phyloP scores from a whole-genome alignment of 2,329 filamentous ascomycete genomes.

The Incumbomyces lentus region DNA sequence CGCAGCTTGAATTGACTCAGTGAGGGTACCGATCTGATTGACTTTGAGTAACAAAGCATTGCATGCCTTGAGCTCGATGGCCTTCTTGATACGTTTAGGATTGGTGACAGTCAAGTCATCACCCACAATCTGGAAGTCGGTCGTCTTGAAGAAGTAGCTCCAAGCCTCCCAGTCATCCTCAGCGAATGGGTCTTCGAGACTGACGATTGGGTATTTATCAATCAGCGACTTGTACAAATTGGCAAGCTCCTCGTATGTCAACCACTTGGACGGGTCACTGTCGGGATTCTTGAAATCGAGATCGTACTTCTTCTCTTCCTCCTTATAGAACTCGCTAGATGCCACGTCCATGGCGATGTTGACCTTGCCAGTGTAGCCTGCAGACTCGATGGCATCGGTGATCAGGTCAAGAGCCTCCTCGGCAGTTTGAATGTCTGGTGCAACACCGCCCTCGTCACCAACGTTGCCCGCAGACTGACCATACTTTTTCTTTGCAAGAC shows the following conservation, averaged over 20 bases:
- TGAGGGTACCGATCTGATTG: slow-evolving; percentile 99
- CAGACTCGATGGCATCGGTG: slow-evolving; percentile 82
- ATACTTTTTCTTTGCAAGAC: slow-evolving; percentile 97
- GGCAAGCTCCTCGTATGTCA: slow-evolving; percentile 96
- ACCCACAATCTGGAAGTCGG: slow-evolving; percentile 93
- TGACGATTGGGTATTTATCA: slow-evolving; percentile 96
- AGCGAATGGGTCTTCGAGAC: slow-evolving; percentile 97
- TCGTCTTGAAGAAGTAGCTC: slow-evolving; percentile 99
- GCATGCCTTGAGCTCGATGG: slow-evolving; percentile 97
- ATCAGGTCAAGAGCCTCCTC: slow-evolving; percentile 97
- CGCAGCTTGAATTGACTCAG: slow-evolving; percentile 96
- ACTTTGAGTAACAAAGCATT: slow-evolving; percentile 98
- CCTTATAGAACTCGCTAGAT: slow-evolving; percentile 99
- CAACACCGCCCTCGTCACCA: slow-evolving; percentile 98
- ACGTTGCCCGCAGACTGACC: slow-evolving; percentile 98
- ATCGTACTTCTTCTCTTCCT: slow-evolving; percentile 97
- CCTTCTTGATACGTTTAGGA: slow-evolving; percentile 98
- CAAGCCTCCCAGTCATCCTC: slow-evolving; percentile 99
- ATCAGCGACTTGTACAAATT: slow-evolving; percentile 77
- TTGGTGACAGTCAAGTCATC: slow-evolving; percentile 99
- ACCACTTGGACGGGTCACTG: slow-evolving; percentile 80
- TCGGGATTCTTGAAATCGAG: slow-evolving; percentile 99
- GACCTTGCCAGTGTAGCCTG: slow-evolving; percentile 90
- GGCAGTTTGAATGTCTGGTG: slow-evolving; percentile 93
- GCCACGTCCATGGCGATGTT: slow-evolving; percentile 99